A percentile compares a stretch with the other conserved stretches of the same genome.
Evolutionary conservation across 805 yeast genomes (phyloP).

Genomic region (Teunomyces atbi): DNA sequence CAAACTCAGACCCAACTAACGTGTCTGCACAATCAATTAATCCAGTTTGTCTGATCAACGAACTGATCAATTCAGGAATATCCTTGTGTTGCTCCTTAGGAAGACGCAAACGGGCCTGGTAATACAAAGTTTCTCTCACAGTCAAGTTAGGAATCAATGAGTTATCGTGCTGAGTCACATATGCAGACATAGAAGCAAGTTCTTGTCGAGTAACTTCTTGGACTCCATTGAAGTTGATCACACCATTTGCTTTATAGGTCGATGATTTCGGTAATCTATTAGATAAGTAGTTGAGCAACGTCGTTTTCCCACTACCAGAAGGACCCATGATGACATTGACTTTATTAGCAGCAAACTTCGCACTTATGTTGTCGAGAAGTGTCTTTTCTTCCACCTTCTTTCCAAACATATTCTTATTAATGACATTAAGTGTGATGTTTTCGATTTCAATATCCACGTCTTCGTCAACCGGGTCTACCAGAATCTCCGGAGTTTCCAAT

Average conservation of each 20-base stretch:
- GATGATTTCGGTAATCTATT: conserved; percentile 44
- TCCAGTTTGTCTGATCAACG: conserved; percentile 65
- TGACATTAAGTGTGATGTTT: conserved; percentile 9
- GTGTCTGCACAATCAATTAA: conserved; percentile 75
- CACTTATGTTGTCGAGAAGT: conserved; percentile 44
- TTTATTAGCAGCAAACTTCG: conserved; percentile 51
- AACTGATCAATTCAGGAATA: conserved; percentile 52
- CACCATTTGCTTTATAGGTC: conserved; percentile 23
- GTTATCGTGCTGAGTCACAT: conserved; percentile 80
- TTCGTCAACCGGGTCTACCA: not conserved
- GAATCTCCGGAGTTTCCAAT: not conserved
- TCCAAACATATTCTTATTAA: not conserved
- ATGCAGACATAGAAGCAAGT: conserved; percentile 51
- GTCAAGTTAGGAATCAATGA: conserved; percentile 69
- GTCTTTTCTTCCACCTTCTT: conserved; percentile 9
- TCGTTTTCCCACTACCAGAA: conserved; percentile 76
- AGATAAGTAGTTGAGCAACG: conserved; percentile 61
- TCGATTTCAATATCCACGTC: conserved; percentile 9
- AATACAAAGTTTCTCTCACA: conserved; percentile 71
- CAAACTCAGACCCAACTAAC: conserved; percentile 39
- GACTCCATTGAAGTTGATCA: conserved; percentile 23
- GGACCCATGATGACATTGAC: conserved; percentile 80
- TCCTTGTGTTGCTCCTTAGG: conserved; percentile 35
- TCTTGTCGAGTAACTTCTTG: conserved; percentile 23
- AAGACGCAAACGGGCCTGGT: conserved; percentile 68